Base-by-base conservation (phyloP, 2,329 filamentous ascomycete genomes). In the Sporothrix euskadiensis region DNA sequence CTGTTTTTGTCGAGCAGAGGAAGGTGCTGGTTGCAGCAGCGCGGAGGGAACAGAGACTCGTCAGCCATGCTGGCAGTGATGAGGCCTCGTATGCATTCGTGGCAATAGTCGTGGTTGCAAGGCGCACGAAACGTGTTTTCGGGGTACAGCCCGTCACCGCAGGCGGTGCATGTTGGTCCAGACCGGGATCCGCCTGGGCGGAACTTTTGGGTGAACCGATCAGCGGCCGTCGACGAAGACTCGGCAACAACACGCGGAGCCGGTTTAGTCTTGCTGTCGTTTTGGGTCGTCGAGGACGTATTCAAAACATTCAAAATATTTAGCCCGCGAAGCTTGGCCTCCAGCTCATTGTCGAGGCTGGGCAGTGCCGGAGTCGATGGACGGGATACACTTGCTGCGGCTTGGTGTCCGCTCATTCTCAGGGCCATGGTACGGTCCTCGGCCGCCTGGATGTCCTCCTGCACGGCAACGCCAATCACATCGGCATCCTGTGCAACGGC, bases 11-110 rank as follows among this genome's bases (percentile, higher is more conserved):
- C 30, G 10, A 41, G 22, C 49, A 86, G 68, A 0, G 82, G 78
- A 5, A 90, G 85, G 0, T 78, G 73, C 35, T 83, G 75, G 0
- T 76, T 73, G 76, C 88, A 89, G 79, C 88, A 90, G 1, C 82
- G 81, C 0, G 88, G 87, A 0, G 88, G 88, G 73, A 88, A 90
- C 0, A 87, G 76, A 0, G 83, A 81, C 72, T 89, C 85, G 74
- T 89, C 85, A 0, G 73, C 79, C 30, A 86, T 81, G 0, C 85
- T 81, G 0, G 77, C 71, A 0, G 74, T n/a, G 77, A 89, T 86
- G 0, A 89, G 81, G 0, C 74, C 72, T 1, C 76, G 76, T 0
- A 90, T 75, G 76, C 88, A 90, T 0, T 75, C 75, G 0, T 78
- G 77, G 76, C 88, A 90, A 78, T 89, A 90, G 2, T 82, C 76